Percentiles rank a stretch among this genome's conserved stretches.
Evolutionary conservation across 371 early-diverging fungal species (phyloP).

Genomic region (Apophysomyces trapeziformis): DNA sequence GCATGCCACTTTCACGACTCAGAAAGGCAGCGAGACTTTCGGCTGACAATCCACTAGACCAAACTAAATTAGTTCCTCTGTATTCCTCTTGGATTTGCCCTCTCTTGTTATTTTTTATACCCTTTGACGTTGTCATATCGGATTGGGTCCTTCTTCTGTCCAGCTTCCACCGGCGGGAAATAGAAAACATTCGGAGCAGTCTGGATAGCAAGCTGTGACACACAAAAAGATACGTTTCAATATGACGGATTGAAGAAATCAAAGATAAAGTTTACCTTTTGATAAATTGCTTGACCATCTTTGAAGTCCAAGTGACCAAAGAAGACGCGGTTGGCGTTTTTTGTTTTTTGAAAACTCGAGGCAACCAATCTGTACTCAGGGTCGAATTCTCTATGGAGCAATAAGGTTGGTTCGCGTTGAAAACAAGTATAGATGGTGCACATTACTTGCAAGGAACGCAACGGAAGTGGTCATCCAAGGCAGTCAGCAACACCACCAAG

Average conservation of each 20-base stretch:
- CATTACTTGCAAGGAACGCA: slow-evolving; percentile 80
- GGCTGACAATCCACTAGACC: slow-evolving; percentile 66
- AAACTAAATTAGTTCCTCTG: slow-evolving; percentile 1
- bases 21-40: slow-evolving; percentile 71
- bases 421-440: background rate
- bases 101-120: slow-evolving; percentile 19
- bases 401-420: slow-evolving; percentile 10
- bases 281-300: slow-evolving; percentile 75
- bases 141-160: slow-evolving; percentile 36
- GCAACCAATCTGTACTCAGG: slow-evolving; percentile 73
- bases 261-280: slow-evolving; percentile 54
- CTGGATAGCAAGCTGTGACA: slow-evolving; percentile 54
- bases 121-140: slow-evolving; percentile 47
- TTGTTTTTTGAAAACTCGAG: slow-evolving; percentile 54
- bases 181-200: slow-evolving; percentile 75
- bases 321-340: slow-evolving; percentile 57
- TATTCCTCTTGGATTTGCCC: background rate
- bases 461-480: slow-evolving; percentile 65
- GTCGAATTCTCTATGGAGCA: slow-evolving; percentile 69
- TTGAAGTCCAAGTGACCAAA: slow-evolving; percentile 78
- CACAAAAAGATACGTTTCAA: background rate
- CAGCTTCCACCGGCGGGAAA: slow-evolving; percentile 76
- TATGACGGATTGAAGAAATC: background rate
- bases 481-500: slow-evolving; percentile 76
- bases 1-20: slow-evolving; percentile 43